Percentiles rank a stretch among this genome's conserved stretches.
Conservation (phyloP, 768 basidiomycete genomes). For the Hygrophorus pudorinus region DNA sequence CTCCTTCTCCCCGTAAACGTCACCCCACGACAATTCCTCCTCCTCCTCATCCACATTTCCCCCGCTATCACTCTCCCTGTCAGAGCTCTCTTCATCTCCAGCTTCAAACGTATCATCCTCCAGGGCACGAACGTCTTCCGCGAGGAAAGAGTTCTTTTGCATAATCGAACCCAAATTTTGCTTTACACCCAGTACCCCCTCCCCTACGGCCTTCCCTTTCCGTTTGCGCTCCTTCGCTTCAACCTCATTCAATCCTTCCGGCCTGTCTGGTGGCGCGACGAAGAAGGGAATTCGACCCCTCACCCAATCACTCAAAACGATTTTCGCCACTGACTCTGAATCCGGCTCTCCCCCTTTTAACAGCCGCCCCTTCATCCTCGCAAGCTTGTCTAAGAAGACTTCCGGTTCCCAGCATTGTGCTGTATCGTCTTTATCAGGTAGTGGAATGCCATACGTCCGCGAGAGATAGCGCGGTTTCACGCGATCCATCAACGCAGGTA, state of each 20-base stretch:
- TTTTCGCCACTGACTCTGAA: constrained; percentile 85
- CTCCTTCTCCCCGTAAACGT: constrained; percentile 61
- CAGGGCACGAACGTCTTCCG: constrained; percentile 69
- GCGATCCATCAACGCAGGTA: constrained; percentile 77
- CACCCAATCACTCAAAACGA: constrained; percentile 94
- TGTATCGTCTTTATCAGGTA: constrained; percentile 47
- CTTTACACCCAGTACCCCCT: constrained; percentile 52
- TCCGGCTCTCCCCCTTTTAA: constrained; percentile 95
- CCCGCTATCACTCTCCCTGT: constrained; percentile 24
- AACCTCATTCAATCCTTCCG: constrained; percentile 56
- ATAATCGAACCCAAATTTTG: constrained; percentile 83
- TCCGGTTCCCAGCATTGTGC: constrained; percentile 59
- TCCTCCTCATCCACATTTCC: constrained; percentile 34
- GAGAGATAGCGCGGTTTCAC: constrained; percentile 92
- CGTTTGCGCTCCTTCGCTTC: constrained; percentile 48
- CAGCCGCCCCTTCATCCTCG: constrained; percentile 84
- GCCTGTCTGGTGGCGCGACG: constrained; percentile 79
- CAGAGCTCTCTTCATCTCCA: constrained; percentile 26
- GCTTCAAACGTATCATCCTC: constrained; percentile 45
- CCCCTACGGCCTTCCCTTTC: constrained; percentile 33
- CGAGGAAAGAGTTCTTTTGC: constrained; percentile 80
- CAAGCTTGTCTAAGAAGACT: constrained; percentile 74
- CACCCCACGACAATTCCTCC: constrained; percentile 71
- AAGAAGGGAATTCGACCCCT: constrained; percentile 96
- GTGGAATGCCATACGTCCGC: constrained; percentile 66